Conservation (phyloP, 345 rosid species). For the Rhizophora apiculata region DNA sequence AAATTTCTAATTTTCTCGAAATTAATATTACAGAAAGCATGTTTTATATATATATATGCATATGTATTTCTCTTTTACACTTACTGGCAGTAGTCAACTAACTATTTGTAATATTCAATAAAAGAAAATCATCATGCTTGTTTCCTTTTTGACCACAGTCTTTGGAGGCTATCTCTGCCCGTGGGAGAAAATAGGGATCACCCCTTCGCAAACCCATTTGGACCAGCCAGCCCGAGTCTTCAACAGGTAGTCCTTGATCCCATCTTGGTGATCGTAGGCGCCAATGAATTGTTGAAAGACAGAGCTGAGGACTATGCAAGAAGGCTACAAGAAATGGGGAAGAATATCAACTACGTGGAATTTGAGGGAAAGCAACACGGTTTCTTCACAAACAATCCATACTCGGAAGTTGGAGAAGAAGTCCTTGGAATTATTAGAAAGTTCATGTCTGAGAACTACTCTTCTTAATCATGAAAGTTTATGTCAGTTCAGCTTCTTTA, state of each 20-base stretch:
- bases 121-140: neutral
- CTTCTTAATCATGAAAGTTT: too few relatives aligned
- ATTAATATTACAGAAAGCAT: too few relatives aligned
- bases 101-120: too few relatives aligned
- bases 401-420: slow-evolving; percentile 37
- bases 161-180: slow-evolving; percentile 89
- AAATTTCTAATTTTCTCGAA: neutral
- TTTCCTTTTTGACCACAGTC: slow-evolving; percentile 31
- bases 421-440: slow-evolving; percentile 36
- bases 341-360: slow-evolving; percentile 49
- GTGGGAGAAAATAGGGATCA: slow-evolving; percentile 68
- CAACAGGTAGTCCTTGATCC: slow-evolving; percentile 46
- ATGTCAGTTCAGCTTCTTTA: too few relatives aligned
- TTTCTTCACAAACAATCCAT: slow-evolving; percentile 54
- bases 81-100: too few relatives aligned
- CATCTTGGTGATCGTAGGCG: slow-evolving; percentile 61
- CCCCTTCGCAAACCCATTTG: slow-evolving; percentile 75
- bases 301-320: slow-evolving; percentile 64
- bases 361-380: slow-evolving; percentile 67
- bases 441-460: slow-evolving; percentile 40
- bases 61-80: too few relatives aligned
- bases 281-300: slow-evolving; percentile 60
- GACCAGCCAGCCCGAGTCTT: slow-evolving; percentile 51
- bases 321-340: slow-evolving; percentile 52
- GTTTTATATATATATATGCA: too few relatives aligned